Conservation (phyloP, 192 early-diverging fungal species). For the Backusella sp. region DNA sequence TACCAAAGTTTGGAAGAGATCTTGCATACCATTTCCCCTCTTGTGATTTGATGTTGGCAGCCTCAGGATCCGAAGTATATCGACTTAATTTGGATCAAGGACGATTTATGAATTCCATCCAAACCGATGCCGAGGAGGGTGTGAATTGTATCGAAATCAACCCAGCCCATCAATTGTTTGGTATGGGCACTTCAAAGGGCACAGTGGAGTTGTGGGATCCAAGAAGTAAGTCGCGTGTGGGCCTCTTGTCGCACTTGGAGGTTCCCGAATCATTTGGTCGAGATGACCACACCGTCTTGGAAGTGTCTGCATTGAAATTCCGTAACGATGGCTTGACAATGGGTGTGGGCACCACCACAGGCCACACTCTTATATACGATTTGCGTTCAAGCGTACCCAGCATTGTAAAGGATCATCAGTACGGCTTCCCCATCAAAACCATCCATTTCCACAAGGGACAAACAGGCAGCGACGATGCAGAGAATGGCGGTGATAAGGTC, state of each 20-base stretch:
- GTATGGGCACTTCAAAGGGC: slow-evolving; percentile 86
- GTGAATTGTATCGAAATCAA: slow-evolving; percentile 77
- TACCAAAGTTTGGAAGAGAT: slow-evolving; percentile 95
- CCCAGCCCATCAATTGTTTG: slow-evolving; percentile 91
- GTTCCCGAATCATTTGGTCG: slow-evolving; percentile 38
- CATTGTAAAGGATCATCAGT: slow-evolving; percentile 96
- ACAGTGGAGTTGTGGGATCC: slow-evolving; percentile 97
- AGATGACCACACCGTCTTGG: slow-evolving; percentile 40
- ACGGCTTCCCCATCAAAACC: slow-evolving; percentile 89
- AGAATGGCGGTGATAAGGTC: slow-evolving; percentile 59
- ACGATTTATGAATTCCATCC: slow-evolving; percentile 82
- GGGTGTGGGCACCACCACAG: slow-evolving; percentile 87
- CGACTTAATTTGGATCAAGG: slow-evolving; percentile 92
- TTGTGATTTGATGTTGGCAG: slow-evolving; percentile 87
- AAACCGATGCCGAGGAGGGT: slow-evolving; percentile 63
- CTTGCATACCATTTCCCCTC: slow-evolving; percentile 88
- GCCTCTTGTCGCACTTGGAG: slow-evolving; percentile 56
- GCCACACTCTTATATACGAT: slow-evolving; percentile 93
- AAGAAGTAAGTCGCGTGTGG: slow-evolving; percentile 70
- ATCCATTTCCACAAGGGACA: slow-evolving; percentile 74
- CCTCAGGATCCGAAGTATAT: slow-evolving; percentile 81
- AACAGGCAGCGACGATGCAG: slow-evolving; percentile 43
- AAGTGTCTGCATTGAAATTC: slow-evolving; percentile 80
- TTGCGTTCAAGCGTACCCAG: slow-evolving; percentile 80
- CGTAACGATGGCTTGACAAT: slow-evolving; percentile 81